Evolutionary conservation across 1,284 basidiomycete genomes (phyloP).

Genomic region (Cutaneotrichosporon sp.): DNA sequence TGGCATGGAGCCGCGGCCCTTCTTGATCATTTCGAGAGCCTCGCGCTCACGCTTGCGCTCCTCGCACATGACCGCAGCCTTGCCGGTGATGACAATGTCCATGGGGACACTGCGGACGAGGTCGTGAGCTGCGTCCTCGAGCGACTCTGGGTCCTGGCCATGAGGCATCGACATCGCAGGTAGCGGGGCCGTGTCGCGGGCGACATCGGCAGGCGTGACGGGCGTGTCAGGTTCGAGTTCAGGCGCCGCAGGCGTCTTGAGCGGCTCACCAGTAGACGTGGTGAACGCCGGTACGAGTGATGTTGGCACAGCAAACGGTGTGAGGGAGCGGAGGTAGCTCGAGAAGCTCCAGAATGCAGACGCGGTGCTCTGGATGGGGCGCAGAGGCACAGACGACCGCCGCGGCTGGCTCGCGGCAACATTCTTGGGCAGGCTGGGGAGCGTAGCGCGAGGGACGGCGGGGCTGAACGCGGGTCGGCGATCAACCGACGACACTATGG

Average conservation of each 20-base stretch:
- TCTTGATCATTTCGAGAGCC: slow-evolving; percentile 16
- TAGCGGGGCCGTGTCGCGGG: neutral
- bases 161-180: neutral
- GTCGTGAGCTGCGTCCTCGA: slow-evolving; percentile 9
- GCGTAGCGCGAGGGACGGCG: neutral
- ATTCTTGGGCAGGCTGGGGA: neutral
- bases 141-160: neutral
- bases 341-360: slow-evolving; percentile 39
- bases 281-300: slow-evolving; percentile 1
- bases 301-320: slow-evolving; percentile 27
- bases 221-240: neutral
- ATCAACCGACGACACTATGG: slow-evolving; percentile 17
- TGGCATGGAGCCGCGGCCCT: neutral
- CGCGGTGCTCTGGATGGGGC: slow-evolving; percentile 30
- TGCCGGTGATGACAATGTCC: slow-evolving; percentile 36
- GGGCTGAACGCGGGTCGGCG: slow-evolving; percentile 7
- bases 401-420: neutral
- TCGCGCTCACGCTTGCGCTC: slow-evolving; percentile 26
- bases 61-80: slow-evolving; percentile 14
- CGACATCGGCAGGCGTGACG: neutral
- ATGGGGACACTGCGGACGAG: slow-evolving; percentile 42
- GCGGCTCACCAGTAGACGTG: neutral
- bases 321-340: slow-evolving; percentile 35
- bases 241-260: neutral
- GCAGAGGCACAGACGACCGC: slow-evolving; percentile 19